Evolutionary conservation across 805 yeast species (phyloP).

Genomic region (Cyberlindnera bimundalis): DNA sequence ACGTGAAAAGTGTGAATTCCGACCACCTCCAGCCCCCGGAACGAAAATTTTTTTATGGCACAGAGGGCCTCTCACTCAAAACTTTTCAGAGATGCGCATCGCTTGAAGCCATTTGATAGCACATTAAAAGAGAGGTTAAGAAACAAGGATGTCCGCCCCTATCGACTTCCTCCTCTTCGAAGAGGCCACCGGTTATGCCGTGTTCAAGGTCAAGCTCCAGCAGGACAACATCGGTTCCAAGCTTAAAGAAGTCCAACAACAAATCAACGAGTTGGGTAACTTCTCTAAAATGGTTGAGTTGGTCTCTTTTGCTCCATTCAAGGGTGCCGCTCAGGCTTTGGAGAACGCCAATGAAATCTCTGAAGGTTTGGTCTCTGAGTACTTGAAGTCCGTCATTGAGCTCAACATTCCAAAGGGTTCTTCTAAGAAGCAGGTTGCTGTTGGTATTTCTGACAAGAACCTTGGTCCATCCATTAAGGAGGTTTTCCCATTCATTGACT

Average conservation of each 20-base stretch:
- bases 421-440: constrained; percentile 58
- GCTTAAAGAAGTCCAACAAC: constrained; percentile 90
- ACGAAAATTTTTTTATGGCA: constrained; percentile 12
- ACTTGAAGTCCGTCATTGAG: constrained; percentile 84
- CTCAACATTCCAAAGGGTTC: constrained; percentile 78
- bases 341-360: constrained; percentile 98
- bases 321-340: constrained; percentile 98
- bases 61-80: background rate
- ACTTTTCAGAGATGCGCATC: constrained; percentile 7
- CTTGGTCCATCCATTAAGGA: constrained; percentile 97
- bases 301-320: constrained; percentile 95
- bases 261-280: constrained; percentile 77
- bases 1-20: constrained; percentile 1
- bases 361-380: constrained; percentile 94
- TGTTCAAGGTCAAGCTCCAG: constrained; percentile 89
- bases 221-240: constrained; percentile 93
- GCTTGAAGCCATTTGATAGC: background rate
- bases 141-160: constrained; percentile 43
- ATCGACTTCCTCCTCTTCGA: constrained; percentile 91
- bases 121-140: background rate
- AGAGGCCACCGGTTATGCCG: constrained; percentile 98
- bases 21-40: constrained; percentile 4
- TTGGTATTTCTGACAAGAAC: constrained; percentile 92
- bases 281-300: constrained; percentile 92
- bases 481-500: constrained; percentile 80